Evolutionary conservation across 768 basidiomycete species (phyloP).

Genomic region (Phylloporus arenicola): DNA sequence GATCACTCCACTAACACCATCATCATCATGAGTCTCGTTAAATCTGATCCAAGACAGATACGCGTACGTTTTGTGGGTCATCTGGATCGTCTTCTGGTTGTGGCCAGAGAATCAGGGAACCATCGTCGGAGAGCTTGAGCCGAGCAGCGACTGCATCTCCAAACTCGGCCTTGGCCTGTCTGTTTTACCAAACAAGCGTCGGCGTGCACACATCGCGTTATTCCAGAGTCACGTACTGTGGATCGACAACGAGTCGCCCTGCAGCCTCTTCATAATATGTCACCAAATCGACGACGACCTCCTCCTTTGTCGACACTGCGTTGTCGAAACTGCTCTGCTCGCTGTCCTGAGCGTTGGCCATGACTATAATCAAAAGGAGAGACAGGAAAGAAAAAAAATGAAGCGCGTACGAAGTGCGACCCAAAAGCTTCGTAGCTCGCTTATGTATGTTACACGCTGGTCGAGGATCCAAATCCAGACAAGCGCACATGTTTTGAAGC

Average conservation of each 20-base stretch:
- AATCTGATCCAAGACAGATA: not conserved
- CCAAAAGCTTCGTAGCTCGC: not conserved
- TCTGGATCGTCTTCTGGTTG: constrained; percentile 46
- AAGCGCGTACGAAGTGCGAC: not conserved
- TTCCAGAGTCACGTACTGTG: constrained; percentile 36
- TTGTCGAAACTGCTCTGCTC: not conserved
- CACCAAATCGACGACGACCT: constrained; percentile 26
- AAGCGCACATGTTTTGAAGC: not conserved
- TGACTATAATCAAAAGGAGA: not conserved
- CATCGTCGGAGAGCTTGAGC: constrained; percentile 43
- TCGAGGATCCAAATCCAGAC: not conserved
- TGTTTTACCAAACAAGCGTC: constrained; percentile 9
- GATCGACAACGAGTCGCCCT: constrained; percentile 59
- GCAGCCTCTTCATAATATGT: constrained; percentile 50
- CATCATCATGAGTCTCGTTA: not conserved
- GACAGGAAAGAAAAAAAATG: not conserved
- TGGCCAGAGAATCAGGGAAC: constrained; percentile 49
- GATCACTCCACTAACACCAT: constrained; percentile 37
- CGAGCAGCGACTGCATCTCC: constrained; percentile 40
- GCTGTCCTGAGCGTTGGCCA: not conserved
- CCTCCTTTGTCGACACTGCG: not conserved
- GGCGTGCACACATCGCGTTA: not conserved
- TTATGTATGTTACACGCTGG: not conserved
- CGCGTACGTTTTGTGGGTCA: constrained; percentile 50
- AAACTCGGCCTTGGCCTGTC: constrained; percentile 46